phyloP scores from a whole-genome alignment of 805 yeast genomes.

The Spathaspora arborariae region DNA sequence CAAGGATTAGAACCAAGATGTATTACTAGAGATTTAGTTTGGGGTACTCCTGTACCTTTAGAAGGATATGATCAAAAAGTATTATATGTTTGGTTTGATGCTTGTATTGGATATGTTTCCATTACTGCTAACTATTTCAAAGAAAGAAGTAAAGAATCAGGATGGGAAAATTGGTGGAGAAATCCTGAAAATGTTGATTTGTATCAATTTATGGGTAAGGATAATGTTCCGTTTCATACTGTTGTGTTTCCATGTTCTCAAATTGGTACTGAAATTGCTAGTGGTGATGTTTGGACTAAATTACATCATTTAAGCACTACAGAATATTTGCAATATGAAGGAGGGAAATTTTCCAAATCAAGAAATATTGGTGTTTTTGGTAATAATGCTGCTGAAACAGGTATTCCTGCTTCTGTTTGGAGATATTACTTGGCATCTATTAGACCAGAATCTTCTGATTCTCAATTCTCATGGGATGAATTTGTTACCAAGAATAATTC shows the following conservation, averaged over 20 bases:
- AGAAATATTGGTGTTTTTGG: slow-evolving; percentile 98
- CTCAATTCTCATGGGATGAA: slow-evolving; percentile 97
- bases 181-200: slow-evolving; percentile 83
- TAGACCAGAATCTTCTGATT: slow-evolving; percentile 93
- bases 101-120: slow-evolving; percentile 93
- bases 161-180: slow-evolving; percentile 95
- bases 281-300: slow-evolving; percentile 78
- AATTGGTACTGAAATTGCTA: slow-evolving; percentile 60
- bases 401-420: slow-evolving; percentile 92
- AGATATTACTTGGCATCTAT: slow-evolving; percentile 90
- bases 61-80: slow-evolving; percentile 85
- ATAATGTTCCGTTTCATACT: slow-evolving; percentile 97
- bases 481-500: slow-evolving; percentile 91
- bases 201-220: slow-evolving; percentile 99
- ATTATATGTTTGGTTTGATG: slow-evolving; percentile 98
- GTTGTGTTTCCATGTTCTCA: slow-evolving; percentile 95
- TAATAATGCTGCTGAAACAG: slow-evolving; percentile 92
- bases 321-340: slow-evolving; percentile 95
- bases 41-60: slow-evolving; percentile 99
- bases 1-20: slow-evolving; percentile 93
- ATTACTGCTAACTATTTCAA: slow-evolving; percentile 85
- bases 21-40: slow-evolving; percentile 92
- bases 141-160: slow-evolving; percentile 20
- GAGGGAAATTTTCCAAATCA: slow-evolving; percentile 97
- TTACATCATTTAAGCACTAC: slow-evolving; percentile 90